Base-by-base conservation (phyloP, 225 moss, liverwort and hornwort genomes). In the Physcomitrium patens region DNA sequence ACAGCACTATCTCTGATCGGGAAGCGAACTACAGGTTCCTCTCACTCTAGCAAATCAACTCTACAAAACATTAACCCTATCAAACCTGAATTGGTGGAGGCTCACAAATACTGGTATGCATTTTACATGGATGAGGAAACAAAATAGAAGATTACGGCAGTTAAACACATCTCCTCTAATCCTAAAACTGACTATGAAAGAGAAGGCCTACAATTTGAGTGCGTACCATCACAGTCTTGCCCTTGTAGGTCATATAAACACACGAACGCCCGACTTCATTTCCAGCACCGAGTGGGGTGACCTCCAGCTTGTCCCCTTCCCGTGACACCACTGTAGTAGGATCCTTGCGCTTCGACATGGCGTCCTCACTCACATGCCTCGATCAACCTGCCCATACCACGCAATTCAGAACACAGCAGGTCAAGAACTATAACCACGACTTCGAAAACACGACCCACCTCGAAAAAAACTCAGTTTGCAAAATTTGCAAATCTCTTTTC, bases 251-350 rank as follows among this genome's bases (percentile, higher is more conserved):
- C 99, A 99, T 95, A 74, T 86, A 86, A 28, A 99, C 99, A 42
- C 95, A 95, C 24, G 99, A 99, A 8, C 99, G 95, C 67, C 95
- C 99, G 53, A 95, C 99, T 82, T 99, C 99, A 51, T 99, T 99
- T 26, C 99, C 99, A 43, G 95, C 95, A 20, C 99, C 99, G 0
- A 99, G 76, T 1, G 97, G 97, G 19, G 95, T 99, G 71, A 99
- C 91, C 76, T 88, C 93, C 43, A 99, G 77, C 90, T 90, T 99
- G 81, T 99, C 95, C 48, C 93, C 97, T 56, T 93, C 90, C 45
- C 77, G 87, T 84, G 79, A 79, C 31, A 76, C 67, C 59, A 70
- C 63, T 72, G 83, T 78, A 46, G 81, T 78, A 42, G 87, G 45
- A 45, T 99, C 95, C 76, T 95, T 99, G 63, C 95, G 91, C 82